Base-by-base conservation (phyloP, 768 basidiomycete species). In the Lentinula boryana region DNA sequence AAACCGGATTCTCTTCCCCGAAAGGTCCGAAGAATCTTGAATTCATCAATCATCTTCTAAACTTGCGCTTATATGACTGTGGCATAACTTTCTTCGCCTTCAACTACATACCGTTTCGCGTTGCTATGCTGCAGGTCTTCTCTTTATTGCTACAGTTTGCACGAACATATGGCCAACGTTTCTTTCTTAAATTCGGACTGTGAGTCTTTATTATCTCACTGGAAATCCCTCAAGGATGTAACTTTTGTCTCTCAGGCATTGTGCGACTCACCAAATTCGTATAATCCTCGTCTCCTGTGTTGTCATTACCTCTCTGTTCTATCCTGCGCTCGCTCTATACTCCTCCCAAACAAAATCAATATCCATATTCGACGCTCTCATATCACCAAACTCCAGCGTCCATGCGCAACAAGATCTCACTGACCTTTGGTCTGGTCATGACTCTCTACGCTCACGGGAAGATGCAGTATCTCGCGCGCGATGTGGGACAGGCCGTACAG, bases 241-340 rank as follows among this genome's bases (percentile, higher is more conserved):
- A 13, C 61, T 51, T n/a, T 49, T 33, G 31, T 32, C 9, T 46
- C 58, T 12, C 67, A 94, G 92, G 61, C 92, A 94, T 69, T 93
- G 92, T 68, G 91, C 93, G 63, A 91, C 88, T 1, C 91, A 94
- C 72, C 93, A 94, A 73, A 91, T 92, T 59, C 86, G 91, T 57
- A 85, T 95, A 53, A 91, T 95, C 70, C 82, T 95, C 65, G 86
- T 93, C 63, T 94, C 90, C 21, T 84, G 88, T 55, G 83, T 93
- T 61, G 92, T 95, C 64, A 94, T 95, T 69, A 89, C 92, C 59
- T 89, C 89, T 16, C 83, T 95, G 59, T 90, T 93, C 68, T 94
- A 93, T 65, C 93, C 93, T n/a, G 93, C 93, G 18, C 82, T 95
- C 55, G 85, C 90, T 54, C 81, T 91, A 60, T 93, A 94, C 70